Percentiles rank a stretch among this genome's conserved stretches.
These are phyloP conservation scores for Blastomyces silverae DNA, from an alignment of 2,329 filamentous ascomycete species.

Conservation along the genomic window DNA sequence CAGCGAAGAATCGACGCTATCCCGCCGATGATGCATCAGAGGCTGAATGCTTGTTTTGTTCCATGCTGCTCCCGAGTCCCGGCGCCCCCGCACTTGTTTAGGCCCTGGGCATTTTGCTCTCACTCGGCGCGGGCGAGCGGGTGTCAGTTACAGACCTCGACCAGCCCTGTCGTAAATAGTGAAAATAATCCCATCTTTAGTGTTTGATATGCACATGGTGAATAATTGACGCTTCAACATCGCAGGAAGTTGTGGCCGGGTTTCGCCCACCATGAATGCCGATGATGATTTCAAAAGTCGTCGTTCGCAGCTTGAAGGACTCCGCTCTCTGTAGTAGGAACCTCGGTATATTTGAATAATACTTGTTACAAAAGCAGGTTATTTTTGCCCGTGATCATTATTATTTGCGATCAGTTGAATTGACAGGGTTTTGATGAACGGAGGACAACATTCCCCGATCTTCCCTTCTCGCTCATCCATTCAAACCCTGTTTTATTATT, in stretches of 20 bases:
- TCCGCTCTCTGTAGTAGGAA: background rate
- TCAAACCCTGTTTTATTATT: background rate
- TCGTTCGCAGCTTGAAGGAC: background rate
- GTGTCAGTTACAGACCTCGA: background rate
- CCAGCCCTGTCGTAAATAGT: background rate
- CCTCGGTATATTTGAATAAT: background rate
- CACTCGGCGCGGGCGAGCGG: background rate
- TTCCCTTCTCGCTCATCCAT: too few species aligned
- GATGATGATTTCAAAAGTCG: background rate
- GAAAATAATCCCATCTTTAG: background rate
- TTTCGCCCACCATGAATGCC: background rate
- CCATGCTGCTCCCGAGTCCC: too few species aligned
- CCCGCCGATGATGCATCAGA: background rate
- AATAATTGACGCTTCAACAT: too few species aligned
- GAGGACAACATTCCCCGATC: background rate
- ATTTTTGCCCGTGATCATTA: background rate
- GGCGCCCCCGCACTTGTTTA: background rate
- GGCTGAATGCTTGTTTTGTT: slow-evolving; percentile 1
- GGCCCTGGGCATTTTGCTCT: too few species aligned
- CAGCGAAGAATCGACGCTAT: background rate
- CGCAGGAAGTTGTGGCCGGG: background rate
- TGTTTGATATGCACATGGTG: background rate
- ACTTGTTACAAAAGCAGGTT: background rate
- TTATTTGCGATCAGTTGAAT: background rate
- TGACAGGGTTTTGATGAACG: background rate